These are phyloP conservation scores for Tricholoma hemisulphureum DNA, from an alignment of 768 basidiomycete species.

Conservation along the genomic window DNA sequence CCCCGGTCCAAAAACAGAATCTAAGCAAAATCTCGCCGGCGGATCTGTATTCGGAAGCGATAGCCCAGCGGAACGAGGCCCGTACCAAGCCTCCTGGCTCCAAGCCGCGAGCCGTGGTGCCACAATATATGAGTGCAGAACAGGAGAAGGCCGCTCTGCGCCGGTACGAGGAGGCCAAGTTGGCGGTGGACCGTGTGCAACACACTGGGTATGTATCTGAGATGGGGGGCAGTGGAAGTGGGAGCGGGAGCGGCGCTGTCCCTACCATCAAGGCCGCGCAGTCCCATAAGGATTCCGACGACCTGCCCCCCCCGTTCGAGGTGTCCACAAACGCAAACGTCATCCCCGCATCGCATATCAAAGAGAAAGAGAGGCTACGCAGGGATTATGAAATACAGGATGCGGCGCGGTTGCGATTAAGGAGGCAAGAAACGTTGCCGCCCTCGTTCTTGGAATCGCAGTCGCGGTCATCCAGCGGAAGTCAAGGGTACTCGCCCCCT, in stretches of 20 bases:
- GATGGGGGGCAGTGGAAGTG: conserved; percentile 8
- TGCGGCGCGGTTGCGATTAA: conserved; percentile 49
- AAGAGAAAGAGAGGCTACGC: conserved; percentile 72
- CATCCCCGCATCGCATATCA: conserved; percentile 37
- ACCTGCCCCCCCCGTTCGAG: conserved; percentile 57
- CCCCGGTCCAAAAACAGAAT: conserved; percentile 8
- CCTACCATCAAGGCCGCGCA: conserved; percentile 34
- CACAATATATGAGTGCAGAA: conserved; percentile 61
- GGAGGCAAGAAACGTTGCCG: conserved; percentile 56
- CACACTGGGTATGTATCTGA: conserved; percentile 22
- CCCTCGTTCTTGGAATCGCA: conserved; percentile 22
- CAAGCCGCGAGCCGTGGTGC: conserved; percentile 22
- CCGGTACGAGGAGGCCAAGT: conserved; percentile 69
- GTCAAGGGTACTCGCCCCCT: conserved; percentile 13
- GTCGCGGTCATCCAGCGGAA: conserved; percentile 7
- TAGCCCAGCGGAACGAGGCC: conserved; percentile 28
- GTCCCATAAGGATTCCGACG: conserved; percentile 19
- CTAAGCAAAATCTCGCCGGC: conserved; percentile 5
- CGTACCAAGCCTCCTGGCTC: conserved; percentile 9
- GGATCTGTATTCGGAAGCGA: conserved; percentile 28
- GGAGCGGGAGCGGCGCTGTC: conserved; percentile 41
- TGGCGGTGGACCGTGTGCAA: conserved; percentile 65
- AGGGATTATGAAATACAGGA: conserved; percentile 67
- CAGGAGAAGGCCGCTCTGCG: conserved; percentile 72
- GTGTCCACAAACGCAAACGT: conserved; percentile 34